Base-by-base conservation (phyloP, 1,139 yeast species). In the Yamadazyma triangularis region DNA sequence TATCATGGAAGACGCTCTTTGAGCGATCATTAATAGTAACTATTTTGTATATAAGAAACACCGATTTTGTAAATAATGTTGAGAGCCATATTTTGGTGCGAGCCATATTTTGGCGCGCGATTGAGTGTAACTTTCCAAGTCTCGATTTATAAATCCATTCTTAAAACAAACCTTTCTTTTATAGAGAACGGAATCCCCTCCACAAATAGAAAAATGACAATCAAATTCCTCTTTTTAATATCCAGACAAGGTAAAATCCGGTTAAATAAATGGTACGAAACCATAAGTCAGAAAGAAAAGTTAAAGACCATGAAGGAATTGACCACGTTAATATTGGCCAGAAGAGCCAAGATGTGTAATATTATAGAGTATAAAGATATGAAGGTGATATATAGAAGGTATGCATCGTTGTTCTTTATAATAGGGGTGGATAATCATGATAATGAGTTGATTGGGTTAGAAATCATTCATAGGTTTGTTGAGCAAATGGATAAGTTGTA, bases 211-310 rank as follows among this genome's bases (percentile, higher is more conserved):
- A 20, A 23, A 24, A 27, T 27, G 34, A 30, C 34, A 81, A 72
- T 88, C 37, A 81, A 82, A 48, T 91, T 85, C 52, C 53, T 89
- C 34, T 70, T 91, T 32, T 66, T 91, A 35, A 72, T 91, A 18
- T 89, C 96, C 16, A 77, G 96, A 47, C 98, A 93, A 57, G 99
- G 98, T 26, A 91, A 91, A 55, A 88, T 89, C 20, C 71, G 99
- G 47, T 71, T 93, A 30, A 77, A 93, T 28, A 89, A 89, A 62
- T 91, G 99, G 99, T 91, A 88, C 56, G 74, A 74, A 36, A 79
- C 96, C 13, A 67, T 81, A 28, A 72, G 85, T 14, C 83, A 83
- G 44, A 86, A 85, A 53, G 96, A 88, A 47, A 88, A 88, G 64
- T 66, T 82, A 34, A 82, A 83, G 57, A 79, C 87, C 34, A 81